Conservation (phyloP, 2,329 filamentous ascomycete genomes). For the Nigrospora osmanthi region DNA sequence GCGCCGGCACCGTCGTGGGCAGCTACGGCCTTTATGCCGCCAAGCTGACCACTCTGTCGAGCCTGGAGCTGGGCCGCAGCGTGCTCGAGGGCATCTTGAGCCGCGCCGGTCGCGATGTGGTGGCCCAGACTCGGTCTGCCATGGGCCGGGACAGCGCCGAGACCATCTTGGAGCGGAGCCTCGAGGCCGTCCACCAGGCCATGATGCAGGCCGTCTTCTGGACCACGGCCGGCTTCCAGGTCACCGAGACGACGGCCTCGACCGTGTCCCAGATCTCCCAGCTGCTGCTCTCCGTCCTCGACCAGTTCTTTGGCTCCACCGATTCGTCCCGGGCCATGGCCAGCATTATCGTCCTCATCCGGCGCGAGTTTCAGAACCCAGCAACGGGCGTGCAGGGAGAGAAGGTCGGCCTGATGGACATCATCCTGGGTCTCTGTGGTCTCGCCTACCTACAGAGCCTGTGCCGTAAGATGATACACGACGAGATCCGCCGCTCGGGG, state of each 20-base stretch:
- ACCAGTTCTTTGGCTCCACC: constrained; percentile 60
- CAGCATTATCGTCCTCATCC: constrained; percentile 56
- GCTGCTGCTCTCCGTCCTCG: constrained; percentile 48
- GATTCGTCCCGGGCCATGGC: constrained; percentile 61
- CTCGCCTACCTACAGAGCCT: constrained; percentile 54
- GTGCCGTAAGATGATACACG: constrained; percentile 42
- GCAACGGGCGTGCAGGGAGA: constrained; percentile 52
- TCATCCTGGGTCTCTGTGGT: constrained; percentile 53
- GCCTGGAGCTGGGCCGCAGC: constrained; percentile 47
- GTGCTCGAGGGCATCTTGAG: constrained; percentile 47
- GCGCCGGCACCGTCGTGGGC: constrained; percentile 42
- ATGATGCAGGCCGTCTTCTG: constrained; percentile 54
- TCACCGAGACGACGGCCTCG: constrained; percentile 47
- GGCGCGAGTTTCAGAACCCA: constrained; percentile 57
- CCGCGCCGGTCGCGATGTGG: constrained; percentile 42
- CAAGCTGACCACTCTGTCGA: constrained; percentile 47
- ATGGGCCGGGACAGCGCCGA: constrained; percentile 45
- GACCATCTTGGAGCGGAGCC: constrained; percentile 45
- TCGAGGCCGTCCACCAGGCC: constrained; percentile 48
- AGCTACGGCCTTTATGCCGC: constrained; percentile 45
- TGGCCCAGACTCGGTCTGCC: constrained; percentile 34
- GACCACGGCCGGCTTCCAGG: constrained; percentile 51
- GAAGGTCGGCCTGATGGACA: constrained; percentile 50
- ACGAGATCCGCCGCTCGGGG: constrained; percentile 36
- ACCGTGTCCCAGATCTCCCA: constrained; percentile 49